phyloP scores from a whole-genome alignment of 2,329 filamentous ascomycete genomes.

The Amauroascus niger region DNA sequence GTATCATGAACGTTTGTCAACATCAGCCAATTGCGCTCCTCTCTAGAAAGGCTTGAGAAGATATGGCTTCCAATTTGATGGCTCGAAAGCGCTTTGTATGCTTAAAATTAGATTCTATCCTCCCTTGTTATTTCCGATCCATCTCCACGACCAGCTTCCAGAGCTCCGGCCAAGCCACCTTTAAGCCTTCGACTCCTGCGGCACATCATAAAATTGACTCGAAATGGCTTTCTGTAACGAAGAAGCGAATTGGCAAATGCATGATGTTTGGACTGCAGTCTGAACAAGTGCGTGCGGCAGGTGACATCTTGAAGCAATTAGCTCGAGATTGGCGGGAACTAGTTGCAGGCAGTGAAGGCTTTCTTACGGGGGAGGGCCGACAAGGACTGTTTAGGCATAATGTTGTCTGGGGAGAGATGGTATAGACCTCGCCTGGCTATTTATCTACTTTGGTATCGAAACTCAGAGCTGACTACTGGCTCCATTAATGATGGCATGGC shows the following conservation, averaged over 20 bases:
- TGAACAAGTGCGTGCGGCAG: conserved; percentile 50
- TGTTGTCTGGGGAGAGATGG: conserved; percentile 81
- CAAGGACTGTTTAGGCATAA: conserved; percentile 55
- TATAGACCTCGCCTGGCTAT: conserved; percentile 31
- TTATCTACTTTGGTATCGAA: neutral
- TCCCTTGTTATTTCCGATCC: neutral
- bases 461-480: conserved; percentile 19
- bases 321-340: conserved; percentile 61
- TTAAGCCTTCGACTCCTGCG: conserved; percentile 12
- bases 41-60: neutral
- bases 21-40: no score
- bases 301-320: conserved; percentile 50
- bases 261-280: conserved; percentile 61
- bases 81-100: conserved; percentile 11
- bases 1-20: no score
- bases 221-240: conserved; percentile 62
- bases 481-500: conserved; percentile 10
- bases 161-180: conserved; percentile 17
- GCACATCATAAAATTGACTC: conserved; percentile 33
- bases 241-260: conserved; percentile 60
- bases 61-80: neutral
- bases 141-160: neutral
- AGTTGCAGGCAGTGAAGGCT: conserved; percentile 65
- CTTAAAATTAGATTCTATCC: neutral
- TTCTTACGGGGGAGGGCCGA: conserved; percentile 53